Evolutionary conservation across 192 early-diverging fungal species (phyloP), one percentile per base, ranked within the genome.

Genomic region (Cetraspora pellucida): DNA sequence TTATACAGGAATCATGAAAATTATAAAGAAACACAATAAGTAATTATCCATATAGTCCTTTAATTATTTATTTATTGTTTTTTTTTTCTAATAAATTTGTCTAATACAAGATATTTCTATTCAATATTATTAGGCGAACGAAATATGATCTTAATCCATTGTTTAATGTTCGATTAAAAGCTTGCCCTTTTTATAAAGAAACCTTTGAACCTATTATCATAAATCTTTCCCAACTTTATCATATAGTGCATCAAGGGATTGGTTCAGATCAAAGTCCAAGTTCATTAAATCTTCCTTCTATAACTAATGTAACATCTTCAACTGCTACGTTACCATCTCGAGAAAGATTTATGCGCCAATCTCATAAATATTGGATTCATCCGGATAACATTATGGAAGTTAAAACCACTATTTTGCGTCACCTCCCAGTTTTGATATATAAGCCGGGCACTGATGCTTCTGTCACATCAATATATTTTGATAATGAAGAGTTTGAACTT

Each of bases 21-120:
- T 98, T 78, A 88, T 99, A 81, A 99, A 99, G 84, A 99, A 99
- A 85, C 97, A 99, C 82, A 97, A 99, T 85, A 91, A 63, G 83
- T 84, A 84, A 55, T 55, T 27, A 23, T 65, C 61, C 73, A 63
- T 72, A 65, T 52, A 28, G 10, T 66, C 2, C 10, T 25, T 58
- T 43, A 31, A 72, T 63, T 16, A 19, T 52, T 21, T 3, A 28
- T 28, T 52, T 44, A 37, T 25, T 17, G 8, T 54, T 50, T 69
- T 72, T 27, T 54, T 25, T 49, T 37, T 66, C 37, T 19, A 17
- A 28, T 5, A 44, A 47, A 2, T 14, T 23, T 37, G 7, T 46
- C 16, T 64, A 31, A 14, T 11, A 70, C 21, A 59, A 16, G 21
- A 28, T 66, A 16, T n/a, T n/a, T n/a, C n/a, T 13, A 67, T 28